These are phyloP conservation scores for Trichoderma atrobrunneum DNA, from an alignment of 2,329 filamentous ascomycete genomes.

Conservation along the genomic window DNA sequence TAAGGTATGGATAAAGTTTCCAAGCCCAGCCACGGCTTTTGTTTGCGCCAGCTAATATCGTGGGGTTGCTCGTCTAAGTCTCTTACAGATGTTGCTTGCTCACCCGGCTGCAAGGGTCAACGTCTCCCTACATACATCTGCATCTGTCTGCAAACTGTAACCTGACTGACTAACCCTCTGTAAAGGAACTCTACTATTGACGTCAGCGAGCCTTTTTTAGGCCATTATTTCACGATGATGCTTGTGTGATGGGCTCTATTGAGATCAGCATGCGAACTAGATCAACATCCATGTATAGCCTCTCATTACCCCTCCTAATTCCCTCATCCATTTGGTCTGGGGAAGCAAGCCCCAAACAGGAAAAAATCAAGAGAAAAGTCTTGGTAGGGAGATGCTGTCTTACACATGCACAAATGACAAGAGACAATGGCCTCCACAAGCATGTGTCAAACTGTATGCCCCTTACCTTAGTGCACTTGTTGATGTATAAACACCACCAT, in stretches of 20 bases:
- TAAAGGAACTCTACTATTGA: neutral
- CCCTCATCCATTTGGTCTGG: neutral
- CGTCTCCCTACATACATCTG: neutral
- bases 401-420: neutral
- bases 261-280: neutral
- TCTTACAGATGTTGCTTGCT: neutral
- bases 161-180: neutral
- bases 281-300: neutral
- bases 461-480: neutral
- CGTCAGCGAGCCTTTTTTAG: neutral
- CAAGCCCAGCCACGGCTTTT: neutral
- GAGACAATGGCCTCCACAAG: neutral
- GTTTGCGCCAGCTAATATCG: neutral
- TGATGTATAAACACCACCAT: neutral
- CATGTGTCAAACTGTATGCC: neutral
- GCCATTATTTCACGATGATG: neutral
- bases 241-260: neutral
- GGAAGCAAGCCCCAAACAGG: neutral
- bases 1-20: neutral
- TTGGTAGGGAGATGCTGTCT: neutral
- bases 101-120: neutral
- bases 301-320: neutral
- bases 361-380: neutral
- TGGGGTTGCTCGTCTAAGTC: neutral
- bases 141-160: neutral